Percentiles rank a stretch among this genome's conserved stretches.
Conservation (phyloP, 2,329 filamentous ascomycete genomes). For the Colletotrichum sublineola region DNA sequence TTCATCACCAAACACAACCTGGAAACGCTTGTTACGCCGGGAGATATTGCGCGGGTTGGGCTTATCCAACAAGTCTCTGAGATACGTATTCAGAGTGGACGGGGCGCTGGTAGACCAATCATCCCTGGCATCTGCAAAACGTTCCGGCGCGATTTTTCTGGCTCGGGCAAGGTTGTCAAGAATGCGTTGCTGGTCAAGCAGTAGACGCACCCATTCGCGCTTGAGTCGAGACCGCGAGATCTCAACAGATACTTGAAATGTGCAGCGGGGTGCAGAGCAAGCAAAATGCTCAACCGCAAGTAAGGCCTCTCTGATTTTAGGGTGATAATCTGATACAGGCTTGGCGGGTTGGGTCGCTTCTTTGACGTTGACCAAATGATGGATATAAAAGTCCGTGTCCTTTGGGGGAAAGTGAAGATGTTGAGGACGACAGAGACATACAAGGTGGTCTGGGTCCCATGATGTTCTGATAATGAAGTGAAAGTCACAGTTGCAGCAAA, state of each 20-base stretch:
- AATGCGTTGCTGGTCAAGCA: slow-evolving; percentile 62
- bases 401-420: slow-evolving; percentile 24
- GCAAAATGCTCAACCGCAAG: slow-evolving; percentile 41
- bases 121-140: slow-evolving; percentile 60
- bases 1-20: slow-evolving; percentile 65
- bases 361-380: slow-evolving; percentile 36
- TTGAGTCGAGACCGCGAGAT: slow-evolving; percentile 64
- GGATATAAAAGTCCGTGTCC: slow-evolving; percentile 32
- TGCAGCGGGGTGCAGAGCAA: slow-evolving; percentile 59
- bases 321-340: slow-evolving; percentile 23
- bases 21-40: slow-evolving; percentile 69
- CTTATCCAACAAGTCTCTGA: slow-evolving; percentile 62
- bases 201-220: slow-evolving; percentile 56
- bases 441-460: slow-evolving; percentile 49
- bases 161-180: slow-evolving; percentile 55
- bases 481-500: slow-evolving; percentile 58
- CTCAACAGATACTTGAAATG: slow-evolving; percentile 60
- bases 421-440: slow-evolving; percentile 48
- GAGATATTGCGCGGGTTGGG: slow-evolving; percentile 60
- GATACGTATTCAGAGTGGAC: slow-evolving; percentile 63
- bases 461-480: slow-evolving; percentile 57
- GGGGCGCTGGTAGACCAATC: slow-evolving; percentile 58
- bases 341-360: neutral
- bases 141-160: slow-evolving; percentile 59
- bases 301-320: slow-evolving; percentile 50